Conservation (phyloP, 2,329 filamentous ascomycete genomes). For the Penicillium sclerotiorum region DNA sequence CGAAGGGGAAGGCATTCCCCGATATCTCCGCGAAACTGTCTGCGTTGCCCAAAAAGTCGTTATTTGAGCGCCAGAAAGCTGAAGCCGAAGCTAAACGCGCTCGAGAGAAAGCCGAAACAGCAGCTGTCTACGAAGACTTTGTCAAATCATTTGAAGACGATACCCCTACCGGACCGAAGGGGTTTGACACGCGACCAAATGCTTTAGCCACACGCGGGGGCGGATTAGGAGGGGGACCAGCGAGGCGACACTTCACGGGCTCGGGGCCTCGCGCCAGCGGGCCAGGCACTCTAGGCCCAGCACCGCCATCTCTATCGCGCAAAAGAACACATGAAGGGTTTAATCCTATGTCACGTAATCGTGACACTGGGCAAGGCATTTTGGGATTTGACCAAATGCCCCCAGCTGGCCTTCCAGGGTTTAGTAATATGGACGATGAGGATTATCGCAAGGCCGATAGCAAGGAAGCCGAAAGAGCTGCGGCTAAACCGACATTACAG, state of each 20-base stretch:
- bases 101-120: constrained; percentile 83
- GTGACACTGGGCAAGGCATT: constrained; percentile 41
- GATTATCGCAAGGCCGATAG: constrained; percentile 43
- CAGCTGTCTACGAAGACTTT: constrained; percentile 83
- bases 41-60: constrained; percentile 78
- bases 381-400: constrained; percentile 45
- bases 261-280: constrained; percentile 52
- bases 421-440: constrained; percentile 47
- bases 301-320: constrained; percentile 43
- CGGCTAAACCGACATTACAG: constrained; percentile 58
- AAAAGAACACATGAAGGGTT: constrained; percentile 50
- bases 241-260: constrained; percentile 65
- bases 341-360: constrained; percentile 40
- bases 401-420: constrained; percentile 42
- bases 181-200: constrained; percentile 27
- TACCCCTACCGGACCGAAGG: constrained; percentile 20
- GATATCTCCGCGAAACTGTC: constrained; percentile 76
- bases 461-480: constrained; percentile 50
- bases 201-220: constrained; percentile 36
- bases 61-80: constrained; percentile 85
- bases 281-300: constrained; percentile 51
- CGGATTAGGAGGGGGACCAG: constrained; percentile 42
- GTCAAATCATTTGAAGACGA: constrained; percentile 68
- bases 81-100: constrained; percentile 86
- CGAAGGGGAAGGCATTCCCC: constrained; percentile 58